Base-by-base conservation (phyloP, 2,329 filamentous ascomycete species). In the Fusarium sp. region DNA sequence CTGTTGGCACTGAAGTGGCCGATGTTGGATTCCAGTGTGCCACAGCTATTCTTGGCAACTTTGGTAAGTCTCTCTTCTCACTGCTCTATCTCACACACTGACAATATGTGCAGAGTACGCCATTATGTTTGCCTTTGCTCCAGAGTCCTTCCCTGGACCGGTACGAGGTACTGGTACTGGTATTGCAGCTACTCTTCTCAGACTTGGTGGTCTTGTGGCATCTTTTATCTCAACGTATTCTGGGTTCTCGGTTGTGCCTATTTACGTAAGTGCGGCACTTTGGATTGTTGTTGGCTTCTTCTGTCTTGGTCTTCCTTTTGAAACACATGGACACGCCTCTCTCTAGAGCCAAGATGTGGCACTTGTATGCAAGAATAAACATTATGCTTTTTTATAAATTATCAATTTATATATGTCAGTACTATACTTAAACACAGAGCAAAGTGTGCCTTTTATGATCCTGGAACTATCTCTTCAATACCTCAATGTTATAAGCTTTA, bases 151-250 rank as follows among this genome's bases (percentile, higher is more conserved):
- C 78, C 87, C 87, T 2, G 86, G 84, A 3, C 85, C 86, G 0
- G 82, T 86, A 50, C 80, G 87, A n/a, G 87, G 87, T 33, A 88
- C 87, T 1, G 88, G 85, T 3, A 86, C 85, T 7, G 86, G 87
- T 4, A 73, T 83, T 4, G 83, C 83, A 1, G 82, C 83, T 0
- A 79, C 81, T 10, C 76, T 82, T 11, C 77, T 82, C 20, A 77
- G 82, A 10, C 51, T 81, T 5, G 80, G 80, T 60, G 83, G 84
- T 0, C 75, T 86, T 1, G 79, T 79, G 20, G 85, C 85, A 1
- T 82, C 82, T 13, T 72, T 86, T n/a, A 82, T 85, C 31, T 84
- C 82, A 0, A 83, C 83, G 0, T 84, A 84, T 45, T 80, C 79
- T 6, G 83, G 83, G 0, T 84, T 84, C 51, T 83, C 82, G 0